Base-by-base conservation (phyloP, 2,329 filamentous ascomycete species). In the Xylariaceae sp. region DNA sequence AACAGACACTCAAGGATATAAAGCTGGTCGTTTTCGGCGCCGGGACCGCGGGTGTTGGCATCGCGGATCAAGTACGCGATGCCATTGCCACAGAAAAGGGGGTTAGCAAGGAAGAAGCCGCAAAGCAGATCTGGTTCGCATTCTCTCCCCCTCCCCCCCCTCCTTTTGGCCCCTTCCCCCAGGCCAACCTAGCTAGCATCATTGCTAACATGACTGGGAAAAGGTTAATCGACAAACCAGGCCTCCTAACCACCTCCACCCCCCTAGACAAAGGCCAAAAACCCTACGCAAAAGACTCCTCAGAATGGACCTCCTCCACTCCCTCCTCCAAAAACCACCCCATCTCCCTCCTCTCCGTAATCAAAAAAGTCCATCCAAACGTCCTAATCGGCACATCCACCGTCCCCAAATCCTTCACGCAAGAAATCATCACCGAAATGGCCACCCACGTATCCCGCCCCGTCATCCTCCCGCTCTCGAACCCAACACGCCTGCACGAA, bases 311-410 rank as follows among this genome's bases (percentile, higher is more conserved):
- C 19, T 19, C 19, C 19, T 19, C 19, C 19, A 19, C 19, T 19
- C 2, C 19, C 19, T 64, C 80, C 4, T 74, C 71, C 46, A 80
- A 80, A 50, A 71, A 81, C 3, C 19, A 19, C 19, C 19, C 19
- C 19, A 76, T 77, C 8, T 74, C 76, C 54, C 78, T 96, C 0
- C 74, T 87, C 0, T 79, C 81, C 0, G 81, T 95, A 0, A 76
- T 95, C 59, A 80, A 84, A 50, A 73, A 79, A 42, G 82, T 92
- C 19, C 86, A 87, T 50, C 91, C 91, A 0, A 88, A 95, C 62
- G 85, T 92, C 1, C 76, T 95, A 0, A 84, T 95, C 57, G 91
- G 91, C 9, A 95, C 89, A 0, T 94, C 88, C 0, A 95, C 91
- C 0, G 81, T 85, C 7, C 86, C 89, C 0, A 81, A 81, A 2